Percentiles rank a stretch among this genome's conserved stretches.
Conservation (phyloP, 2,329 filamentous ascomycete genomes). For the Aspergillus fumigatus region DNA sequence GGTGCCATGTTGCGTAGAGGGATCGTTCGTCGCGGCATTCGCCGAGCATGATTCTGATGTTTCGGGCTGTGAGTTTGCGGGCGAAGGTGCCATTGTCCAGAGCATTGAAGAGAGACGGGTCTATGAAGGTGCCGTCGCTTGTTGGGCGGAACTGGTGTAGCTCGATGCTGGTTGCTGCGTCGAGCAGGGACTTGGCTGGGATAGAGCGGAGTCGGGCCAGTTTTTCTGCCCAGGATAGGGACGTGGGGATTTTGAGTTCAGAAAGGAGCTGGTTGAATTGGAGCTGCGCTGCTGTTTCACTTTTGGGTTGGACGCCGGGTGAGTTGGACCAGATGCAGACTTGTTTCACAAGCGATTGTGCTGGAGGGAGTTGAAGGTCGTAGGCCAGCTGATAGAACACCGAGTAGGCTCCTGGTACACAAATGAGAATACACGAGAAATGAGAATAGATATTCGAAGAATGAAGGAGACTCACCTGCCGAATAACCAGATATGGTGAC, state of each 20-base stretch:
- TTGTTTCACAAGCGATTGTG: conserved; percentile 46
- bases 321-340: conserved; percentile 53
- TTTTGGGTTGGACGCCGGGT: conserved; percentile 51
- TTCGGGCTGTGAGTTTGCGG: conserved; percentile 39
- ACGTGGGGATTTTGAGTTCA: conserved; percentile 41
- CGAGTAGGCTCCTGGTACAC: conserved; percentile 46
- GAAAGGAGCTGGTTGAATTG: conserved; percentile 51
- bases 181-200: conserved; percentile 38
- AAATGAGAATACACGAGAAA: no score
- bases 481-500: conserved; percentile 55
- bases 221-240: conserved; percentile 41
- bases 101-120: conserved; percentile 38
- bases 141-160: conserved; percentile 53
- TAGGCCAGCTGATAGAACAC: conserved; percentile 55
- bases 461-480: conserved; percentile 35
- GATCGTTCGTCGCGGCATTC: conserved; percentile 53
- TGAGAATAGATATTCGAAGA: no score
- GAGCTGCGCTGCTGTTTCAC: conserved; percentile 41
- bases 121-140: conserved; percentile 48
- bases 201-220: conserved; percentile 42
- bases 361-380: conserved; percentile 47
- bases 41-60: conserved; percentile 49
- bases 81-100: conserved; percentile 50
- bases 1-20: conserved; percentile 49
- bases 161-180: conserved; percentile 39